Evolutionary conservation across 305 asterid species (phyloP), one percentile per base, ranked within the genome.

Genomic region (Withania somnifera): DNA sequence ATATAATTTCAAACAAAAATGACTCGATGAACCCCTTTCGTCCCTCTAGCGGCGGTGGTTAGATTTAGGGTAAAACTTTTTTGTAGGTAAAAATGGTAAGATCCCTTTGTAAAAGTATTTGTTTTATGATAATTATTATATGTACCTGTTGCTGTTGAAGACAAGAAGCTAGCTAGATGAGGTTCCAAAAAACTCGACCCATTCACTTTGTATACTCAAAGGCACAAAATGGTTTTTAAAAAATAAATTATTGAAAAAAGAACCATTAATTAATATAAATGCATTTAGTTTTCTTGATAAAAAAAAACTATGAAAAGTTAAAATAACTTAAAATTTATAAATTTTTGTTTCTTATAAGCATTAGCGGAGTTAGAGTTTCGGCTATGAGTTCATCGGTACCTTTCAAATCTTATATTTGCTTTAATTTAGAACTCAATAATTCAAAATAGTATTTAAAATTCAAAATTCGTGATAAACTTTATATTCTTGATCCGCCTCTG

Each of bases 171-270:
- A 30, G 47, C 63, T 42, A 61, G 66, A 32, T 34, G 82, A 51
- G 24, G 47, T 50, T 3, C 24, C n/a, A 24, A 11, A 82, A 7
- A 82, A 45, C 84, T 86, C 89, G 86, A 85, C 89, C 84, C 91
- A 88, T 87, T 57, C 51, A 83, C 67, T 84, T 73, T 75, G 54
- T 68, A 13, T 24, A 64, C 73, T 67, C 26, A 24, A 38, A 73
- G 20, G 28, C 26, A 80, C n/a, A 50, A 13, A 58, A 30, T 24
- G 11, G 19, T n/a, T n/a, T n/a, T n/a, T n/a, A n/a, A n/a, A n/a
- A n/a, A n/a, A n/a, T n/a, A 1, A 2, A 32, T 1, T 32, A 2
- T 2, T 2, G 0, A 1, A 2, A 32, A 32, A 32, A 0, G 5
- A 32, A 32, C 5, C 38, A 32, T 32, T 32, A 32, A 32, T 6